Conservation (phyloP, 169 alveolate genomes). For the Cryptosporidium tyzzeri region DNA sequence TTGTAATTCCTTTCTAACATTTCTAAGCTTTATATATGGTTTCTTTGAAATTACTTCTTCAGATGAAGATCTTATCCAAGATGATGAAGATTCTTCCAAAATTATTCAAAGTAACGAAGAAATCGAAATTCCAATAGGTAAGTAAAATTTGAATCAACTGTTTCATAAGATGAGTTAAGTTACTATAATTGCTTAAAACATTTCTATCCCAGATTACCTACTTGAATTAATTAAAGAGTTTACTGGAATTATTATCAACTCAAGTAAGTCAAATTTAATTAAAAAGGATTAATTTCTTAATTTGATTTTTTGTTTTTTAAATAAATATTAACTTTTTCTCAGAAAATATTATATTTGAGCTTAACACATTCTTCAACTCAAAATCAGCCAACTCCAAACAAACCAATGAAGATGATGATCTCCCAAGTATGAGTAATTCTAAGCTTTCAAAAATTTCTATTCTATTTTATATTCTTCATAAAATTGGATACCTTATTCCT, state of each 20-base stretch:
- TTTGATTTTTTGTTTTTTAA: not conserved
- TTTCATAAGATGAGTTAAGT: not conserved
- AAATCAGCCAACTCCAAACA: not conserved
- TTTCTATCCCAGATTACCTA: slow-evolving; percentile 21
- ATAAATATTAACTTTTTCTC: not conserved
- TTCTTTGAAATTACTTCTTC: slow-evolving; percentile 40
- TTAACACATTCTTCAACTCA: slow-evolving; percentile 5
- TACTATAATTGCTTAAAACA: too few species aligned
- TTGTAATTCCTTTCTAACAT: slow-evolving; percentile 35
- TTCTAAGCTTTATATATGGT: slow-evolving; percentile 45
- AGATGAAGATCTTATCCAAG: slow-evolving; percentile 3
- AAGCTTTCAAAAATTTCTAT: slow-evolving; percentile 13
- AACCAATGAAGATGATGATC: slow-evolving; percentile 6
- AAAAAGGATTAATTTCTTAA: not conserved
- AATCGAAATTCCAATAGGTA: slow-evolving; percentile 53
- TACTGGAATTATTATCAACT: slow-evolving; percentile 4
- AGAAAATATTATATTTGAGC: slow-evolving; percentile 22
- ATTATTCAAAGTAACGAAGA: slow-evolving; percentile 4
- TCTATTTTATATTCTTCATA: slow-evolving; percentile 16
- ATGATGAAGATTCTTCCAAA: not conserved
- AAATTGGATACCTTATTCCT: slow-evolving; percentile 45
- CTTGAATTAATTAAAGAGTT: slow-evolving; percentile 45
- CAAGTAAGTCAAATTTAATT: slow-evolving; percentile 25
- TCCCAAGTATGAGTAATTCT: not conserved
- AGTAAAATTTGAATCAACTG: not conserved